Evolutionary conservation across 176 grass and related monocot genomes (phyloP).

Genomic region (Eleusine coracana): DNA sequence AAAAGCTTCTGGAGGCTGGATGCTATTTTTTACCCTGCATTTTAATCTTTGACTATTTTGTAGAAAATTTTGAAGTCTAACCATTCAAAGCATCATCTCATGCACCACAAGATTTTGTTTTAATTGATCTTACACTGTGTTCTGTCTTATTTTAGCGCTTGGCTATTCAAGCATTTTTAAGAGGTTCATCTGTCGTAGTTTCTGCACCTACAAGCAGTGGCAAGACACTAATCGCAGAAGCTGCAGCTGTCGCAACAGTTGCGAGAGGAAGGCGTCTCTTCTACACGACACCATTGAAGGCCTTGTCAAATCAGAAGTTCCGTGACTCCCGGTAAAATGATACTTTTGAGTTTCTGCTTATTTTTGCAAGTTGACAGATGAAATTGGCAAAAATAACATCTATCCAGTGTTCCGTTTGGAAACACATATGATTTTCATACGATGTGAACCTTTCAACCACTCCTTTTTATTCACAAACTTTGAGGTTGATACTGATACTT

Average conservation of each 20-base stretch:
- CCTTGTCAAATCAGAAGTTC: constrained; percentile 95
- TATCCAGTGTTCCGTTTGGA: background rate
- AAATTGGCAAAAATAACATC: constrained; percentile 13
- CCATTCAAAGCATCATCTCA: background rate
- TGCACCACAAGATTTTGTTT: background rate
- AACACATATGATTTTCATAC: background rate
- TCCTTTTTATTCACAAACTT: background rate
- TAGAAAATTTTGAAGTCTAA: constrained; percentile 4
- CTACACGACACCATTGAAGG: constrained; percentile 96
- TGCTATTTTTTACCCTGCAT: background rate
- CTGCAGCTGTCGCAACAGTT: constrained; percentile 85
- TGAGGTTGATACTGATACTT: constrained; percentile 4
- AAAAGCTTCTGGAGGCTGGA: background rate
- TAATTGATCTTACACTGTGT: constrained; percentile 34
- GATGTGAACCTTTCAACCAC: background rate
- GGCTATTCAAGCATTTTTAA: constrained; percentile 92
- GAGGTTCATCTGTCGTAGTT: constrained; percentile 88
- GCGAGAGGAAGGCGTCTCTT: constrained; percentile 84
- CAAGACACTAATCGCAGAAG: constrained; percentile 95
- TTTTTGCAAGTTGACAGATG: constrained; percentile 7
- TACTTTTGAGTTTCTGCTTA: background rate
- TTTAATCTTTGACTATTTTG: background rate
- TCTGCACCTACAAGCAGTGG: constrained; percentile 97
- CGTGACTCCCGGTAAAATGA: constrained; percentile 81
- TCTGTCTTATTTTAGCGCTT: constrained; percentile 58